Evolutionary conservation across 2,329 filamentous ascomycete genomes (phyloP).

Genomic region (Clonostachys byssicola): DNA sequence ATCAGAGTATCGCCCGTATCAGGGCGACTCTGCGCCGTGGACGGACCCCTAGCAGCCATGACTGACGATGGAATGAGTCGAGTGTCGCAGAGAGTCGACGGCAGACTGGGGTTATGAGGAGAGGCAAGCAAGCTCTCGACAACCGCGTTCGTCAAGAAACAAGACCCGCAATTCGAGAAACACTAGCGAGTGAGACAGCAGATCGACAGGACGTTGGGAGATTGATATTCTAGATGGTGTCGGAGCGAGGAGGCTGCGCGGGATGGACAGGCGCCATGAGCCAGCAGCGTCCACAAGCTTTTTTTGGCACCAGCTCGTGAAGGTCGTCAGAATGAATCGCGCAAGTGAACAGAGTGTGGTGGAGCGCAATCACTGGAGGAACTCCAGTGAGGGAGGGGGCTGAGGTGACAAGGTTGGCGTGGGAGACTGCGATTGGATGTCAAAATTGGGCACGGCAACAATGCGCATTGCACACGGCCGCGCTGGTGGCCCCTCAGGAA

Average conservation of each 20-base stretch:
- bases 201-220: too few relatives aligned
- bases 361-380: neutral
- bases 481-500: too few relatives aligned
- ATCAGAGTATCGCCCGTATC: slow-evolving; percentile 64
- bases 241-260: neutral
- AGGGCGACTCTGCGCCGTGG: slow-evolving; percentile 38
- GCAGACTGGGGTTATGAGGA: too few relatives aligned
- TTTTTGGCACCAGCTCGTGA: neutral
- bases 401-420: slow-evolving; percentile 14
- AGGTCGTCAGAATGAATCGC: neutral
- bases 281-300: neutral
- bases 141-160: neutral
- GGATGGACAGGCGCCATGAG: neutral
- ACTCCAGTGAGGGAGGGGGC: slow-evolving; percentile 6
- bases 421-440: slow-evolving; percentile 22
- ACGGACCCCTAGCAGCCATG: slow-evolving; percentile 37
- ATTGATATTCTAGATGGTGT: neutral
- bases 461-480: slow-evolving; percentile 2
- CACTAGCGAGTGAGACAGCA: too few relatives aligned
- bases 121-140: neutral
- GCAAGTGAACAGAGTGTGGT: neutral
- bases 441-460: slow-evolving; percentile 4
- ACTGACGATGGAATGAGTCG: neutral
- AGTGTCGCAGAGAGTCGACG: neutral
- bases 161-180: neutral